Evolutionary conservation across 176 grass and related monocot genomes (phyloP), one percentile per base, ranked within the genome.

Genomic region (Elymus sibiricus): DNA sequence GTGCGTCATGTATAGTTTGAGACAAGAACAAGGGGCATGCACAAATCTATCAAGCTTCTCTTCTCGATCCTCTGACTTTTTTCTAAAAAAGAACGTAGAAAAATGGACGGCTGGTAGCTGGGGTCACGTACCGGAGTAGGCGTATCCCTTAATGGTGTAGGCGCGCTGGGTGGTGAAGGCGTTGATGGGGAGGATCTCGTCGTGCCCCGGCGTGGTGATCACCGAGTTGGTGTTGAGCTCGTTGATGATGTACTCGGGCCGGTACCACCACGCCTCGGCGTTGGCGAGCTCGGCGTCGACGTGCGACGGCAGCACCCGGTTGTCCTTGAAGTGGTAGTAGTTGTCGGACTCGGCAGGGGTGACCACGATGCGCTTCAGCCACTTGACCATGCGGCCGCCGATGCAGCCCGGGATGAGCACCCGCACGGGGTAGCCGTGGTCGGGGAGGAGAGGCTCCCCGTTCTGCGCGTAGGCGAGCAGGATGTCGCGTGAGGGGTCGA

Each of bases 191-290:
- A 99, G 87, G 70, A 99, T 97, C 88, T 99, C 97, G 85, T 94
- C 97, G 85, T 99, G 97, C 9, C 92, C 94, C 1, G 97, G 97
- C 67, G 94, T 96, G 46, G 97, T 96, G 89, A 99, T 96, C 59
- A 89, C 94, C 25, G 97, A 99, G 86, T 99, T 99, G 1, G 95
- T 88, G 90, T 99, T 99, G 5, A 99, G 84, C 80, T 96, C 94
- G 87, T 99, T 96, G 58, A 99, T 99, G 29, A 99, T 99, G 82
- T 94, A 83, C 79, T 99, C 97, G 44, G 97, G 90, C 59, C 96
- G 94, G 87, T 99, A 99, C 97, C 97, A 99, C 97, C 97, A 99
- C 14, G 92, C 94, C 93, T 99, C 97, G 1, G 88, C 88, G 88
- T 97, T 97, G 68, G 97, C 97, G 51, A 99, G 85, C 80, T 99